These are phyloP conservation scores for Candida incommunis DNA, from an alignment of 805 yeast genomes.

Conservation along the genomic window DNA sequence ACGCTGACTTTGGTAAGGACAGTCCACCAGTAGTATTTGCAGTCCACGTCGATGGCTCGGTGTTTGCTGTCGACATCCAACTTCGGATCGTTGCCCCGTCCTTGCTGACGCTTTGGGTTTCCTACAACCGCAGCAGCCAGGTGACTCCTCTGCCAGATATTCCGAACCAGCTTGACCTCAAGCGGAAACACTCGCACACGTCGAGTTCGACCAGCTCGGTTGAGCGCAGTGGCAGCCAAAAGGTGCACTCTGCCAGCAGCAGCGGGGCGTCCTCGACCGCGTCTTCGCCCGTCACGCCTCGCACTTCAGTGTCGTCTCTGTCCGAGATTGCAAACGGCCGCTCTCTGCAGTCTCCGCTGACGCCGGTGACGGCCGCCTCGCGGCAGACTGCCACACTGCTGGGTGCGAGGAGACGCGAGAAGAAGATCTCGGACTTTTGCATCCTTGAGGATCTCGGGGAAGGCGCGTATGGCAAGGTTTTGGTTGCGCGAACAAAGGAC, in stretches of 20 bases:
- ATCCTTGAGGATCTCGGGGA: conserved; percentile 75
- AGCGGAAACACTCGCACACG: background rate
- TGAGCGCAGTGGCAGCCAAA: conserved; percentile 2
- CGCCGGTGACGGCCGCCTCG: background rate
- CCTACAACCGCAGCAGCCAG: conserved; percentile 47
- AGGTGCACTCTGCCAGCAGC: conserved; percentile 4
- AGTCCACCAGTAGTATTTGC: conserved; percentile 26
- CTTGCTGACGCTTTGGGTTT: conserved; percentile 65
- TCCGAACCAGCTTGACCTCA: conserved; percentile 39
- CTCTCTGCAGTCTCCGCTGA: background rate
- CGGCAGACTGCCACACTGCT: conserved; percentile 23
- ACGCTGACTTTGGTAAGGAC: conserved; percentile 28
- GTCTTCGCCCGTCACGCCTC: conserved; percentile 1
- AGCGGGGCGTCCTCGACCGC: conserved; percentile 3
- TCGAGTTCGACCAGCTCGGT: background rate
- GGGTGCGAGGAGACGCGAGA: conserved; percentile 58
- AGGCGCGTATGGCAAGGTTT: conserved; percentile 84
- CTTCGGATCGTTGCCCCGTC: conserved; percentile 51
- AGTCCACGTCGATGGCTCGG: conserved; percentile 53
- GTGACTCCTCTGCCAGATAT: conserved; percentile 16
- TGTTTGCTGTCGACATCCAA: conserved; percentile 62
- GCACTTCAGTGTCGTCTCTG: background rate
- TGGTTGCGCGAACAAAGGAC: conserved; percentile 52
- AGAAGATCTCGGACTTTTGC: conserved; percentile 55
- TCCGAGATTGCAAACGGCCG: conserved; percentile 4